Base-by-base conservation (phyloP, 441 rosid genomes). In the Metrosideros polymorpha region DNA sequence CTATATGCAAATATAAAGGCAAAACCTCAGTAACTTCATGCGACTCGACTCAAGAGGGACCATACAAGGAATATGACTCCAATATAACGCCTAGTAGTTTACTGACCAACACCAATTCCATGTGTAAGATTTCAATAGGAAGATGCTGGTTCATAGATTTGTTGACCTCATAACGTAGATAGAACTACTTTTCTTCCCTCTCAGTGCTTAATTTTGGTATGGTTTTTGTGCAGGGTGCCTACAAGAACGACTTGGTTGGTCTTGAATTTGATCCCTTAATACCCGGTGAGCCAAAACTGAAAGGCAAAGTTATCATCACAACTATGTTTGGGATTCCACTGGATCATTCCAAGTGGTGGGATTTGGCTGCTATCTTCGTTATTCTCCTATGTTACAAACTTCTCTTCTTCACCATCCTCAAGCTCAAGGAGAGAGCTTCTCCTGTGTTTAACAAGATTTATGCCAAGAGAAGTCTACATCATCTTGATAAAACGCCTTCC, bases 231-330 rank as follows among this genome's bases (percentile, higher is more conserved):
- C 57, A 91, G 93, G 92, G 93, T 13, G 88, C 88, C 17, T 85
- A 85, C 89, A 90, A 91, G 87, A 91, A 89, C 19, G 92, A 91
- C 71, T 61, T 89, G 87, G 35, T 88, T 7, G 93, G 93, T 24
- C 89, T 88, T 3, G 93, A 88, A 61, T 91, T 91, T n/a, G 93
- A 91, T 59, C 86, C 91, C n/a, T 79, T 54, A 2, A 30, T 49
- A 2, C 82, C 88, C 0, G 89, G 90, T 6, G 84, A 86, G 32
- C 85, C 89, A 3, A 88, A 88, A 85, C 87, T 89, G 55, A 88
- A 87, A 82, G 93, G 93, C 42, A 89, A 89, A 27, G 85, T 83
- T 30, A 19, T 89, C 63, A 82, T 91, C 47, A 87, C 82, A 47
- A 77, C 83, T 39, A 43, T 63, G 53, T 88, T 84, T 25, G 93